Conservation (phyloP, 345 rosid genomes). For the Populus pruinosa region DNA sequence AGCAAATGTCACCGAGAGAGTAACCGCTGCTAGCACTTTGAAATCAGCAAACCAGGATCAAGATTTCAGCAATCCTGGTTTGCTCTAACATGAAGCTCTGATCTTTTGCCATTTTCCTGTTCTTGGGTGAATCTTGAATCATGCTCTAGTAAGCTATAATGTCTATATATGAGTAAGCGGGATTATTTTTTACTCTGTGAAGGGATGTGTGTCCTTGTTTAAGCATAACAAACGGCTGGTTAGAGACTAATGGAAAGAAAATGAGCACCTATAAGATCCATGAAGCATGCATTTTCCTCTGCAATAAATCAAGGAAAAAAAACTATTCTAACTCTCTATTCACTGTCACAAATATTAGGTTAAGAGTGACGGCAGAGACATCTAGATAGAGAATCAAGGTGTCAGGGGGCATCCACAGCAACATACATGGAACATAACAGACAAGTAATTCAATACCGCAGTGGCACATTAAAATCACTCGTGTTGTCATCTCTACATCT, state of each 20-base stretch:
- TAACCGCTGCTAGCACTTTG: neutral
- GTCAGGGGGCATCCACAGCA: too few species aligned
- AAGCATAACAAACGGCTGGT: conserved; percentile 6
- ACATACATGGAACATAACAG: too few species aligned
- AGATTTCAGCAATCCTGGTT: neutral
- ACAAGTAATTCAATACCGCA: too few species aligned
- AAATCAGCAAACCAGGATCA: neutral
- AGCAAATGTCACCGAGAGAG: neutral
- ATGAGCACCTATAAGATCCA: neutral
- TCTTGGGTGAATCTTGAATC: neutral
- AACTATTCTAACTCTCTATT: too few species aligned
- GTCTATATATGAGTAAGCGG: neutral
- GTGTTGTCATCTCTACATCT: too few species aligned
- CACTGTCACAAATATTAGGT: too few species aligned
- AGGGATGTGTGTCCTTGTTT: neutral
- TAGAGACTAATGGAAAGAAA: neutral
- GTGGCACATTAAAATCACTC: too few species aligned
- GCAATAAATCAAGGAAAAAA: too few species aligned
- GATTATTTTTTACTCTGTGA: neutral
- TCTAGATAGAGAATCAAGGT: too few species aligned
- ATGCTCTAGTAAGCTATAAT: neutral
- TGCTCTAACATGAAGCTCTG: neutral
- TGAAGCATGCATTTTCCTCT: too few species aligned
- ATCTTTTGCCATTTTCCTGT: neutral
- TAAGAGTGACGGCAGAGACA: too few species aligned